Evolutionary conservation across 768 basidiomycete species (phyloP).

Genomic region (Russula ochroleuca): DNA sequence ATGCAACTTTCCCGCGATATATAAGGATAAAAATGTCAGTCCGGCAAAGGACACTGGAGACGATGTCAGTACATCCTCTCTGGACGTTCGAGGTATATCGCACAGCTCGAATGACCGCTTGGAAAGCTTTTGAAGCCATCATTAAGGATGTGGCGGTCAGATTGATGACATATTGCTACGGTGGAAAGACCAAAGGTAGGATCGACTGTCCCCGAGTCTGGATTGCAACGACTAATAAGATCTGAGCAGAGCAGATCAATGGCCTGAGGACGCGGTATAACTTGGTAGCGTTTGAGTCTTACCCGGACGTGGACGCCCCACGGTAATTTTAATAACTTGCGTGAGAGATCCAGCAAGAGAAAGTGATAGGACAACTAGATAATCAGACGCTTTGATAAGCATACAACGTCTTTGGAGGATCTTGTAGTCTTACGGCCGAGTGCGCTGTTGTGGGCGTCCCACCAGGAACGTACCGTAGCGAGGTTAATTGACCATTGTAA

Average conservation of each 20-base stretch:
- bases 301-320: slow-evolving; percentile 89
- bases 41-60: slow-evolving; percentile 84
- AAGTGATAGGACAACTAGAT: slow-evolving; percentile 64
- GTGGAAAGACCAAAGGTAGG: slow-evolving; percentile 68
- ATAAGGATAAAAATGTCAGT: slow-evolving; percentile 82
- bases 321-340: slow-evolving; percentile 79
- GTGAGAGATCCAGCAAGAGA: slow-evolving; percentile 77
- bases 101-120: slow-evolving; percentile 86
- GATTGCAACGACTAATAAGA: slow-evolving; percentile 67
- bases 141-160: slow-evolving; percentile 49
- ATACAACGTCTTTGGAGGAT: slow-evolving; percentile 1
- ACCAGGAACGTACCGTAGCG: slow-evolving; percentile 72
- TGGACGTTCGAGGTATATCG: slow-evolving; percentile 31
- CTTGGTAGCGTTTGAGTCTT: neutral
- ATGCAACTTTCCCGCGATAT: slow-evolving; percentile 89
- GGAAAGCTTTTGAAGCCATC: slow-evolving; percentile 94
- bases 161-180: slow-evolving; percentile 76
- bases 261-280: neutral
- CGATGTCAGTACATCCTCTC: slow-evolving; percentile 3
- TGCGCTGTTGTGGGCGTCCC: slow-evolving; percentile 79
- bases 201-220: slow-evolving; percentile 58
- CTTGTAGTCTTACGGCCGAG: slow-evolving; percentile 40
- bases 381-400: slow-evolving; percentile 6
- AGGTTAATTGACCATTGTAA: slow-evolving; percentile 67
- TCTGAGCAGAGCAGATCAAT: slow-evolving; percentile 38